Base-by-base conservation (phyloP, 2,329 filamentous ascomycete species). In the Fusarium sp. region DNA sequence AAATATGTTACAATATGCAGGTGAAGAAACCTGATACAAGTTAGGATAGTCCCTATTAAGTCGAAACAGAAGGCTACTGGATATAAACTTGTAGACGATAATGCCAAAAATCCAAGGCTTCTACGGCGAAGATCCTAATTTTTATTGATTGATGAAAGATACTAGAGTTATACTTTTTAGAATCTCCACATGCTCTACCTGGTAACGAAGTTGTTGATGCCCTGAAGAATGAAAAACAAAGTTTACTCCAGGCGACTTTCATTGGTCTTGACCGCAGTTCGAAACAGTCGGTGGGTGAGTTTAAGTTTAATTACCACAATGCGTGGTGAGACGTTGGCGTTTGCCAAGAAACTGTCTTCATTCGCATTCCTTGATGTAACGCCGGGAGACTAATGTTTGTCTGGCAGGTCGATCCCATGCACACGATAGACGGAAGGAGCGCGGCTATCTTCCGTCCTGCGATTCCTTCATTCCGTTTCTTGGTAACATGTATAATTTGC, bases 391-490 rank as follows among this genome's bases (percentile, higher is more conserved):
- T 53, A 53, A 53, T 53, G 34, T 53, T 53, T 29, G 49, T 53
- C 49, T 43, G 49, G 49, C 49, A 53, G 49, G 49, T 43, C 10
- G 38, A 41, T 38, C 48, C 48, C 22, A 41, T 53, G 49, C 34
- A 53, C 25, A 29, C 6, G 15, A 48, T 30, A 55, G 48, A 46
- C 41, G 30, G 43, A 56, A 53, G 34, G 24, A 16, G 6, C 18
- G 22, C 30, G 30, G 22, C 30, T 25, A 25, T 38, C 16, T 51
- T 53, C 49, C 49, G 49, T 41, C 49, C 13, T 10, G 3, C 34
- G 3, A 6, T 38, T 12, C 34, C 34, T n/a, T 38, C 34, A n/a
- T 38, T 27, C 24, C 22, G 16, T n/a, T 29, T 29, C 45, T 38
- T n/a, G 30, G n/a, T 15, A n/a, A 24, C 22, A 38, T 8, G n/a